Base-by-base conservation (phyloP, 2,329 filamentous ascomycete genomes). In the Trichophyton benhamiae region DNA sequence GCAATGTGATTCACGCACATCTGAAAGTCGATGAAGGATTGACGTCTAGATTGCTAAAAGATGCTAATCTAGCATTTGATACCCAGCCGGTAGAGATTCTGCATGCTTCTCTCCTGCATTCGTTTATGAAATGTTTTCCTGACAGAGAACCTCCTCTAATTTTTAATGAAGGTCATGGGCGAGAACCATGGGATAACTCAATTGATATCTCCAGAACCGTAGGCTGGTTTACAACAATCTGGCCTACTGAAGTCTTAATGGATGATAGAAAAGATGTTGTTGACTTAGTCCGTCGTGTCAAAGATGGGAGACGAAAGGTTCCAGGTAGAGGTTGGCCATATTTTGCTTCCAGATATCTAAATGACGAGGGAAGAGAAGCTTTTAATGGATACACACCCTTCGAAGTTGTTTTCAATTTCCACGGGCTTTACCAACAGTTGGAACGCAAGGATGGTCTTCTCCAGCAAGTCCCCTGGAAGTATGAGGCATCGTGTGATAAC, bases 161-260 rank as follows among this genome's bases (percentile, higher is more conserved):
- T 15, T 79, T 77, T 65, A 79, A 78, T 52, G 78, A 80, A 68
- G 76, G 77, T 0, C 78, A 80, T 60, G 78, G 78, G 3, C 74
- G 78, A n/a, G 77, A 79, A 64, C 64, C 75, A 0, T 78, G 76
- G 72, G 72, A 78, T 58, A 57, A 71, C 0, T 71, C 71, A 1
- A 75, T 80, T 57, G 78, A 80, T 57, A 72, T 80, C 3, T 78
- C 78, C 2, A 72, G 76, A 4, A 80, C 78, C 0, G 72, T 80
- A 1, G 79, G 79, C 5, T 81, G 79, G 79, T 81, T 80, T 62
- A 80, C 78, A 0, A 77, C 76, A 22, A 66, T 80, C 6, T 77
- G 76, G 58, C 78, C 78, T 0, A 72, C 79, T 3, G 72, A 72
- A 27, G 69, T 77, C 0, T 64, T 67, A 1, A 63, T 66, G 2